Base-by-base conservation (phyloP, 2,329 filamentous ascomycete species). In the Scorias spongiosa region DNA sequence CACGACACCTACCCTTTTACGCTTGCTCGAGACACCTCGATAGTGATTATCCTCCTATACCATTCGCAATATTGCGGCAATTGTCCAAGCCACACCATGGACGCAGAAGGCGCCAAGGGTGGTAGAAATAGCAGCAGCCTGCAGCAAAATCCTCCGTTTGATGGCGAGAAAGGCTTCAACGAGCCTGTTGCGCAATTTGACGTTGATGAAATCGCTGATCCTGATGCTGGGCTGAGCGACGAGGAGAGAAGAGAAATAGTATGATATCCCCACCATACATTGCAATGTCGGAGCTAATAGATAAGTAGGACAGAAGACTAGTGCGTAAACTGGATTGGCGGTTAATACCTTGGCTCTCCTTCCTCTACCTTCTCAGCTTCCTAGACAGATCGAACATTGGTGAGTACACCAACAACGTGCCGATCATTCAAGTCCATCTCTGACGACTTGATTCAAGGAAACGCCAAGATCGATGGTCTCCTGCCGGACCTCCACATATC, bases 201-300 rank as follows among this genome's bases (percentile, higher is more conserved):
- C 18, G 38, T 40, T 6, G 38, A 40, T 18, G 17, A 20, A 11
- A 18, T 40, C 5, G 5, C 14, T 11, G 74, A 80, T 52, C 75
- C 75, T 0, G 81, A 85, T 60, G 77, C 72, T 39, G 75, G 76
- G 8, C 61, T 83, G 51, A 78, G 70, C 36, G 71, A 72, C 1
- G 76, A 75, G 48, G 80, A 84, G 57, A 71, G 65, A 49, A 71
- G 18, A 69, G 63, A 40, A 17, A 18, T 40, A 26, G 38, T 40
- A 18, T 7, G 38, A 14, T 18, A 5, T 6, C 12, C 8, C 17
- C 34, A 37, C n/a, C n/a, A 9, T 37, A 4, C 12, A n/a, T 4
- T 37, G 34, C 17, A n/a, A 8, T n/a, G 17, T 37, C 12, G 4
- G 12, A n/a, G 17, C 12, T n/a, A n/a, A n/a, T 3, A n/a, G 4